Percentiles rank a stretch among this genome's conserved stretches.
Evolutionary conservation across 1,284 basidiomycete genomes (phyloP).

Genomic region (Inonotus obliquus): DNA sequence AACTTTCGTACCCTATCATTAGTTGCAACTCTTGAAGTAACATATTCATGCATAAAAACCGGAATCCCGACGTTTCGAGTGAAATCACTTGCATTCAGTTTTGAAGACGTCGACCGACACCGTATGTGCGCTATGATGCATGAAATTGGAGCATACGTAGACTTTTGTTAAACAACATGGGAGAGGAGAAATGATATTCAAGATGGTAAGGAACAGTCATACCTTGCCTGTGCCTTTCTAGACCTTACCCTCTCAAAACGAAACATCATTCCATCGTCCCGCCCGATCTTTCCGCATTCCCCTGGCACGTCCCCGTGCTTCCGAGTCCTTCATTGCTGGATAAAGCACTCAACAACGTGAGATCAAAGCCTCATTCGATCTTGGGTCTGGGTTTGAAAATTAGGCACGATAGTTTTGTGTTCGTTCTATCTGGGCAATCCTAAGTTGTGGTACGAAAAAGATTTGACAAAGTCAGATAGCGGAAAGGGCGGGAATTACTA

Average conservation of each 20-base stretch:
- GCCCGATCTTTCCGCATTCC: slow-evolving; percentile 13
- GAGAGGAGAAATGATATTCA: no score
- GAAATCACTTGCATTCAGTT: no score
- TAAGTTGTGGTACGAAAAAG: slow-evolving; percentile 20
- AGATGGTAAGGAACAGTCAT: no score
- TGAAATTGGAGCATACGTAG: no score
- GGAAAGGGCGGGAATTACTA: neutral
- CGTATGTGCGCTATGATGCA: no score
- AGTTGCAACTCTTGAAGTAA: no score
- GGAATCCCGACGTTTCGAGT: no score
- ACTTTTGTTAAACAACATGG: no score
- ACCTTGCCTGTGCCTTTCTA: no score
- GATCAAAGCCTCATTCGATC: slow-evolving; percentile 22
- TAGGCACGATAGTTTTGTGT: slow-evolving; percentile 25
- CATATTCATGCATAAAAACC: no score
- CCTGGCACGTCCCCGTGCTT: slow-evolving; percentile 28
- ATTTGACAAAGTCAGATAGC: neutral
- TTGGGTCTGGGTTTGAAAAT: slow-evolving; percentile 17
- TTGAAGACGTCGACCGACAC: no score
- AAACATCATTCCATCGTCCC: slow-evolving; percentile 33
- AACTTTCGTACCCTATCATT: no score
- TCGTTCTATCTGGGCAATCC: slow-evolving; percentile 31
- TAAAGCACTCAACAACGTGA: slow-evolving; percentile 22
- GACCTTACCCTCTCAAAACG: slow-evolving; percentile 27
- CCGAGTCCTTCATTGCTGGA: slow-evolving; percentile 30